Evolutionary conservation across 1,139 yeast species (phyloP), one percentile per base, ranked within the genome.

Genomic region (Blastobotrys indianensis): DNA sequence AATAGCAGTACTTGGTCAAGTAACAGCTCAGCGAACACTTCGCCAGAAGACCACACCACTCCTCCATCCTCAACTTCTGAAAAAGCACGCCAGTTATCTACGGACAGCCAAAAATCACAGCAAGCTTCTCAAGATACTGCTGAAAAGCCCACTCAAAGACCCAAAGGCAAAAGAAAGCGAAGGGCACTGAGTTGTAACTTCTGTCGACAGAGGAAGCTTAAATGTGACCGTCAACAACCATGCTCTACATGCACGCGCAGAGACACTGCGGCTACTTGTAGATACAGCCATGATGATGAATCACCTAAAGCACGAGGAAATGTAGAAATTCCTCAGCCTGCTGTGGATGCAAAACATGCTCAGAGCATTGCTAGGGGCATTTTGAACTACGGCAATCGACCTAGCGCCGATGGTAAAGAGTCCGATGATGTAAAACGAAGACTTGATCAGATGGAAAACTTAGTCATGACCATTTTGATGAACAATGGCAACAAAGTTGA

Each of bases 191-290:
- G 59, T 48, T 63, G 67, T 48, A 50, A 54, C 17, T 61, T 59
- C 35, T 65, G 69, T 49, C 58, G 69, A 8, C 55, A 57, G 37
- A 52, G 68, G 17, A 65, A 65, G 48, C 57, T 63, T 13, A 63
- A 63, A 43, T 65, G 69, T 44, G 66, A 65, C 42, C 54, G 66
- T 8, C 57, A 64, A 32, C 63, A 59, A 48, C 69, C 69, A 2
- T 65, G 69, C 44, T 57, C 63, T 5, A 62, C 59, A 39, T 65
- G 69, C 47, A 50, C 59, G 28, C 56, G 55, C 49, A 54, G 63
- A 25, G 59, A 62, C 32, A 51, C 54, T 9, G 60, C 54, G 9
- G 44, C 38, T 4, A 40, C 29, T 12, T 48, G 51, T 35, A 37
- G 45, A 20, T 48, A 46, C 15, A 41, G 33, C 17, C 45, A 42